Percentiles rank a stretch among this genome's conserved stretches.
These are phyloP conservation scores for Fusarium cyanostomum DNA, from an alignment of 2,329 filamentous ascomycete genomes.

Conservation along the genomic window DNA sequence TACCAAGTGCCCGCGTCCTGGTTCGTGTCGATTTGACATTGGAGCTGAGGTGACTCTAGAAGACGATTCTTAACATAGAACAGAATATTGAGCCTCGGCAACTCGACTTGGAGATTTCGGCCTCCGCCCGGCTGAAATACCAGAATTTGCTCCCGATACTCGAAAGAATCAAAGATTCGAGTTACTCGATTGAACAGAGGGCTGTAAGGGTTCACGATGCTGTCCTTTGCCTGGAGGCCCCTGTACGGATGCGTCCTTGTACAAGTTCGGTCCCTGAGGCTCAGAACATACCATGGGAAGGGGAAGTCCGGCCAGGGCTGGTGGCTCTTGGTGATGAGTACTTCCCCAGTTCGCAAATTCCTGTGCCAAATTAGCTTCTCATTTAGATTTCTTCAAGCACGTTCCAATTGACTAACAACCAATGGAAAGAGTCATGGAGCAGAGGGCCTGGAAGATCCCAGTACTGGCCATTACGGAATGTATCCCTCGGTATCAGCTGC, in stretches of 20 bases:
- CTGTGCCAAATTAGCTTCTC: neutral
- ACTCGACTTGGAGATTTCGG: conserved; percentile 53
- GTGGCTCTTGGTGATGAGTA: conserved; percentile 31
- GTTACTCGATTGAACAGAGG: conserved; percentile 33
- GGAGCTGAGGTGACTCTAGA: conserved; percentile 60
- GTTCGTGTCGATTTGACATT: conserved; percentile 60
- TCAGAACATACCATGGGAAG: conserved; percentile 23
- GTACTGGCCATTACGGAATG: conserved; percentile 17
- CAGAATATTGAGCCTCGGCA: conserved; percentile 61
- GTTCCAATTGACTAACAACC: conserved; percentile 55
- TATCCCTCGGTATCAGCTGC: conserved; percentile 34
- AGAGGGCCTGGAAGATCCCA: conserved; percentile 62
- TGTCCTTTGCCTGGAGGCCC: conserved; percentile 4
- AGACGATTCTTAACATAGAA: conserved; percentile 56
- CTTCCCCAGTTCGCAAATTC: conserved; percentile 29
- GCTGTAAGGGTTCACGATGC: conserved; percentile 35
- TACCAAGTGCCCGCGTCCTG: conserved; percentile 71
- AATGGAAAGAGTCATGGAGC: conserved; percentile 63
- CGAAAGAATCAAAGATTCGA: conserved; percentile 34
- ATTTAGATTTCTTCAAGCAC: no score
- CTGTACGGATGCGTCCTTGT: neutral
- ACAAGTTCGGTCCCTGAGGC: conserved; percentile 20
- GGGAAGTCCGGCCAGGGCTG: conserved; percentile 29
- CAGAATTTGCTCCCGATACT: conserved; percentile 25
- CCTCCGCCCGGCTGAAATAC: conserved; percentile 32